Conservation (phyloP, 2,329 filamentous ascomycete species). For the Helotiales sp. region DNA sequence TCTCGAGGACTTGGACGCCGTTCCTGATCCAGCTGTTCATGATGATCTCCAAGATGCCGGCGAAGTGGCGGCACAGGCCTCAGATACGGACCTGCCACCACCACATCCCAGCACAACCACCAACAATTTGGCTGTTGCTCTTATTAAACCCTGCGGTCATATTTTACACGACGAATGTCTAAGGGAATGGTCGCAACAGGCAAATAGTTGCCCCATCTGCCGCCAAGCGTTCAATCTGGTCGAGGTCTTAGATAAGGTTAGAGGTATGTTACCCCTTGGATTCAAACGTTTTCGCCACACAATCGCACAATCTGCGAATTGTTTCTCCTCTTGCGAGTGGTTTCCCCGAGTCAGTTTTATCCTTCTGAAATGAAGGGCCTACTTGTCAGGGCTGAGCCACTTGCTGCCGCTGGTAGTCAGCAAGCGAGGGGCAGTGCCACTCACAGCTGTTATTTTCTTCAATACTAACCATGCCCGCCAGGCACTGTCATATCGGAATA, state of each 20-base stretch:
- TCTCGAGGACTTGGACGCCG: conserved; percentile 60
- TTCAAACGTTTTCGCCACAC: conserved; percentile 4
- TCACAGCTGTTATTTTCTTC: not conserved
- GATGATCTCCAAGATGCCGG: conserved; percentile 33
- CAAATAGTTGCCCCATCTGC: conserved; percentile 98
- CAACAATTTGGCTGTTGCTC: conserved; percentile 51
- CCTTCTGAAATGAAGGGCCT: not conserved
- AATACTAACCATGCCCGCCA: conserved; percentile 42
- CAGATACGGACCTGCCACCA: conserved; percentile 23
- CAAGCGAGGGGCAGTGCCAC: conserved; percentile 5
- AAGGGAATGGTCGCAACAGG: conserved; percentile 92
- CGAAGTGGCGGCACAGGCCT: conserved; percentile 30
- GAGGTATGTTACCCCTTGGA: conserved; percentile 64
- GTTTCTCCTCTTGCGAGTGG: conserved; percentile 17
- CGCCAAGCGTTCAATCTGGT: conserved; percentile 90
- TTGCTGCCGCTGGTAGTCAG: conserved; percentile 3
- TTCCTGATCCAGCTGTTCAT: conserved; percentile 28
- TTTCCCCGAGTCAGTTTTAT: conserved; percentile 6
- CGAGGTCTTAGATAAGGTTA: conserved; percentile 77
- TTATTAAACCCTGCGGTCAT: conserved; percentile 81
- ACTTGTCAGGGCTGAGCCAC: conserved; percentile 12
- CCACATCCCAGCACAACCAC: conserved; percentile 33
- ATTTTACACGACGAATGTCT: conserved; percentile 91
- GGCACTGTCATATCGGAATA: conserved; percentile 63
- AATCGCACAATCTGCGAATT: conserved; percentile 17